These are phyloP conservation scores for Typha latifolia DNA, from an alignment of 176 grass and related monocot genomes.

Conservation along the genomic window DNA sequence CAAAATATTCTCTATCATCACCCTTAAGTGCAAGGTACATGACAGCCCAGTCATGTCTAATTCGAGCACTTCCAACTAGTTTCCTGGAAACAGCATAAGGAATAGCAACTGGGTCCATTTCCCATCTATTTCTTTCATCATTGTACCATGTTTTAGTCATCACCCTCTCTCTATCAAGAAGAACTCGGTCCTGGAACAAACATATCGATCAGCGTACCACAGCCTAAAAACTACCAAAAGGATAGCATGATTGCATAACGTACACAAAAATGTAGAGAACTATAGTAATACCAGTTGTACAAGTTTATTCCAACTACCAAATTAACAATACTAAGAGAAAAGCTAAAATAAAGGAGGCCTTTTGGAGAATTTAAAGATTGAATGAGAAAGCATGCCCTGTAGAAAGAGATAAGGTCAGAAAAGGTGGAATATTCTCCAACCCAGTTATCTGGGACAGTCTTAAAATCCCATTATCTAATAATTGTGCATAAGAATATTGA, in stretches of 20 bases:
- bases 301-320: too few species aligned
- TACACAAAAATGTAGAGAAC: neutral
- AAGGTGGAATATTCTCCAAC: too few species aligned
- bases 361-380: too few species aligned
- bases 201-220: neutral
- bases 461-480: too few species aligned
- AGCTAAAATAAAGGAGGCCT: too few species aligned
- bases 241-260: neutral
- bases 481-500: too few species aligned
- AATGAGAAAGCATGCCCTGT: too few species aligned
- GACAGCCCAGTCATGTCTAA: conserved; percentile 28
- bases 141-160: conserved; percentile 34
- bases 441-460: too few species aligned
- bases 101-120: conserved; percentile 30
- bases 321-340: too few species aligned
- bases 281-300: too few species aligned
- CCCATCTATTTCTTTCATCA: conserved; percentile 34
- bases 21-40: conserved; percentile 32
- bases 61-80: conserved; percentile 14
- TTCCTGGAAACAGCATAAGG: conserved; percentile 31
- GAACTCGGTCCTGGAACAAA: conserved; percentile 7
- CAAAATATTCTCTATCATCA: conserved; percentile 31
- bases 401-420: too few species aligned
- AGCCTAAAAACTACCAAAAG: neutral
- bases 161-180: conserved; percentile 24